Percentiles rank a stretch among this genome's conserved stretches.
Evolutionary conservation across 345 rosid genomes (phyloP).

Genomic region (Acer campestre): DNA sequence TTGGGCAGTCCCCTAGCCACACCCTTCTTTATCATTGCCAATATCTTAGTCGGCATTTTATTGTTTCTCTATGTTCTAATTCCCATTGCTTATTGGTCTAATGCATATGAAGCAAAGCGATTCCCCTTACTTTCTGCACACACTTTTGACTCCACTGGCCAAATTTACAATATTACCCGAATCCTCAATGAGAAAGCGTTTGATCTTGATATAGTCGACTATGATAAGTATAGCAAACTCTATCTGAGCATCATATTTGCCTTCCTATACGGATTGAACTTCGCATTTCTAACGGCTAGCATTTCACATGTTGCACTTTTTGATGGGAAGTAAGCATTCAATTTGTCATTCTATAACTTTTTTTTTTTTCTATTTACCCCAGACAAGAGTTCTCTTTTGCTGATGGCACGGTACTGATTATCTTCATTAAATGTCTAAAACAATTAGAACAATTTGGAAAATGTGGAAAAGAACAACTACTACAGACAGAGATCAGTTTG

Average conservation of each 20-base stretch:
- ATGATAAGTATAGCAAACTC: conserved; percentile 68
- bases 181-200: conserved; percentile 48
- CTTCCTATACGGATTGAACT: conserved; percentile 59
- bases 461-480: conserved; percentile 33
- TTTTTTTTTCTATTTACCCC: too few species aligned
- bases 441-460: conserved; percentile 40
- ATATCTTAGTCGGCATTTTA: conserved; percentile 50
- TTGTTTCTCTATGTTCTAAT: conserved; percentile 53
- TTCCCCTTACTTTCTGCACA: conserved; percentile 57
- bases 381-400: background rate
- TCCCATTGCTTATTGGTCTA: conserved; percentile 59
- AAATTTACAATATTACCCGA: conserved; percentile 53
- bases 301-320: conserved; percentile 73
- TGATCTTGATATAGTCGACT: conserved; percentile 39
- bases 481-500: conserved; percentile 34
- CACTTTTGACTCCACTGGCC: conserved; percentile 51
- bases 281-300: conserved; percentile 54
- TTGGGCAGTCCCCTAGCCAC: conserved; percentile 74
- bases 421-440: background rate
- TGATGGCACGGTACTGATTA: background rate
- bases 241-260: conserved; percentile 68
- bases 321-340: conserved; percentile 61
- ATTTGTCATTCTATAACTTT: background rate
- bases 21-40: conserved; percentile 66
- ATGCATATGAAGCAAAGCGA: conserved; percentile 48